A percentile compares a stretch with the other conserved stretches of the same genome.
Conservation (phyloP, 169 alveolate genomes). For the Eimeria brunetti region DNA sequence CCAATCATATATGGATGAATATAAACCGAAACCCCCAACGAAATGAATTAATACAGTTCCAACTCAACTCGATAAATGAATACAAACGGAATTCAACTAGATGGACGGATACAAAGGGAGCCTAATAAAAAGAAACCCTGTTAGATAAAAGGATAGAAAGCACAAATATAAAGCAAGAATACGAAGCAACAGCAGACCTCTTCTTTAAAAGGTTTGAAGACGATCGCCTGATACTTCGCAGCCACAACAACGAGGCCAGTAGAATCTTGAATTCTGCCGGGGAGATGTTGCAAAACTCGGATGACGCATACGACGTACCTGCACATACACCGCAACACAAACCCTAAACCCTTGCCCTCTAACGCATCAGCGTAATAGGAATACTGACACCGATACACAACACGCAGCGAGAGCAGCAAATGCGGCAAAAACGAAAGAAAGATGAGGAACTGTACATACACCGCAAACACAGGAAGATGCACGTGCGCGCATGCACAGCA, state of each 20-base stretch:
- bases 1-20: too few species aligned
- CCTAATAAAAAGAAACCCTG: too few species aligned
- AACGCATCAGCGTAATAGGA: too few species aligned
- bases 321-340: slow-evolving; percentile 83
- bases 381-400: too few species aligned
- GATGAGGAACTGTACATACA: neutral
- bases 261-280: slow-evolving; percentile 95
- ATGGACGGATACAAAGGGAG: too few species aligned
- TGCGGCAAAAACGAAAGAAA: too few species aligned
- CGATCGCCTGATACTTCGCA: slow-evolving; percentile 94
- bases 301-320: slow-evolving; percentile 94
- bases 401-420: slow-evolving; percentile 45
- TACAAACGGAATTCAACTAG: too few species aligned
- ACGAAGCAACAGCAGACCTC: slow-evolving; percentile 90
- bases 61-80: too few species aligned
- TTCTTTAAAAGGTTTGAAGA: slow-evolving; percentile 93
- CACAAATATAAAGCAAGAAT: too few species aligned
- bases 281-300: slow-evolving; percentile 91
- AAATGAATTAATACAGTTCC: too few species aligned
- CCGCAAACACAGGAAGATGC: neutral
- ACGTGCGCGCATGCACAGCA: neutral
- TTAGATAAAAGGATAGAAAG: too few species aligned
- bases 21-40: too few species aligned
- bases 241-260: slow-evolving; percentile 95
- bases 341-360: neutral